phyloP scores from a whole-genome alignment of 106 monocot species.

The Dioscorea dumetorum region DNA sequence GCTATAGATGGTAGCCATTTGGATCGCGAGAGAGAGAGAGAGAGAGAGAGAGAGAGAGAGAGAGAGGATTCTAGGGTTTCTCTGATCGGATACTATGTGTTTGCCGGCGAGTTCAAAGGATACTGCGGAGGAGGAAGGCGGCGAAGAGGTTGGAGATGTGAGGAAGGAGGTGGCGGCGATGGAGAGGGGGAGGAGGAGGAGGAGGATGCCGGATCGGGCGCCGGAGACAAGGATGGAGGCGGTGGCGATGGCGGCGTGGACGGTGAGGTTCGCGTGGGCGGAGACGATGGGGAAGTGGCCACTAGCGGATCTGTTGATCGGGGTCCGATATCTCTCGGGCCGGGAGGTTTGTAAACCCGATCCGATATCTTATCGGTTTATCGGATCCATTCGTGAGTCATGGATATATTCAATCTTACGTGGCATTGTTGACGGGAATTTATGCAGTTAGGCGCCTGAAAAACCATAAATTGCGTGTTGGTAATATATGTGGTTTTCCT shows the following conservation, averaged over 20 bases:
- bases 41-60: conserved; percentile 6
- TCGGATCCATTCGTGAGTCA: background rate
- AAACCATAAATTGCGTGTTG: too few species aligned
- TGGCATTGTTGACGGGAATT: too few species aligned
- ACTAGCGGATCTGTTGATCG: conserved; percentile 31
- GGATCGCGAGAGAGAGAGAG: background rate
- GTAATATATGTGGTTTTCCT: background rate
- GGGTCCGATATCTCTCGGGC: conserved; percentile 36
- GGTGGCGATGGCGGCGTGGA: conserved; percentile 11
- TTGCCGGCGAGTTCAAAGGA: background rate
- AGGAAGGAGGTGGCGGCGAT: background rate
- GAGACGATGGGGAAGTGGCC: conserved; percentile 54
- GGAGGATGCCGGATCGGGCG: conserved; percentile 14
- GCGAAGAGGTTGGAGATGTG: background rate
- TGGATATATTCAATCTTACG: too few species aligned
- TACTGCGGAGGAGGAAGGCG: background rate
- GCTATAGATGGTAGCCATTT: too few species aligned
- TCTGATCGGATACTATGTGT: background rate
- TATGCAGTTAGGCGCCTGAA: background rate
- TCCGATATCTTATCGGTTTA: background rate
- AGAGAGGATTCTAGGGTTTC: conserved; percentile 8
- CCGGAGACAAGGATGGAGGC: conserved; percentile 25
- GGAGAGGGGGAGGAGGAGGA: background rate
- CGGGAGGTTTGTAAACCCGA: conserved; percentile 16
- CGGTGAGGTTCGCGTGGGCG: conserved; percentile 24